These are phyloP conservation scores for Anaeramoeba flamelloides DNA, from an alignment of 78 protist species.

Conservation along the genomic window DNA sequence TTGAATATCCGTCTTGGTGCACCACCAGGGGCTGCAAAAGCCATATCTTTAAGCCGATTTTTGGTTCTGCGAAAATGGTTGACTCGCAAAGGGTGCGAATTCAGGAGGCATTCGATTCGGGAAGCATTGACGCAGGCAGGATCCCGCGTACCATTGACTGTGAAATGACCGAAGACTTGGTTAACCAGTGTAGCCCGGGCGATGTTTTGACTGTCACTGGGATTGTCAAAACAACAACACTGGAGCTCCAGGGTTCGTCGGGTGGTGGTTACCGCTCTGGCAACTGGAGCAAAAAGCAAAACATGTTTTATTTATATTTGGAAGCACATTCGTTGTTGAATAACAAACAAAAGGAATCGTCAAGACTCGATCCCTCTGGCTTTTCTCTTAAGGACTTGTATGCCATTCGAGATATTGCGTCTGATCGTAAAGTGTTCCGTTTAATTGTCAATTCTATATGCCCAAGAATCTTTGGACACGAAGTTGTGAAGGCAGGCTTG, in stretches of 20 bases:
- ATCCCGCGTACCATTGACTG: constrained; percentile 76
- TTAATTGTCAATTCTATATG: constrained; percentile 74
- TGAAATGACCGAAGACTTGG: constrained; percentile 63
- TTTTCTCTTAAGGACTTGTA: constrained; percentile 48
- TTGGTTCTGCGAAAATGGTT: constrained; percentile 22
- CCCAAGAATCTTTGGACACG: constrained; percentile 90
- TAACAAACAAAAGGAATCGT: constrained; percentile 11
- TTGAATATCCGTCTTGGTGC: constrained; percentile 23
- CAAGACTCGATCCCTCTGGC: constrained; percentile 1
- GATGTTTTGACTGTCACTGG: constrained; percentile 74
- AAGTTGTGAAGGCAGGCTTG: constrained; percentile 79
- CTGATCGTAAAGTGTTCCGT: constrained; percentile 33
- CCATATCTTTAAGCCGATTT: constrained; percentile 31
- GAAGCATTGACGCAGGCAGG: constrained; percentile 46
- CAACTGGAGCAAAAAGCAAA: constrained; percentile 4
- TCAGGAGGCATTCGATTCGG: constrained; percentile 55
- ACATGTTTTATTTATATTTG: constrained; percentile 32
- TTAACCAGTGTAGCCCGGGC: constrained; percentile 68
- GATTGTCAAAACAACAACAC: constrained; percentile 43
- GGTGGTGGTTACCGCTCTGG: too few relatives aligned
- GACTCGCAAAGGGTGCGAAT: constrained; percentile 70
- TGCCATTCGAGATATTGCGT: constrained; percentile 13
- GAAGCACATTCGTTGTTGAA: constrained; percentile 48
- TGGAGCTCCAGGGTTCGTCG: background rate
- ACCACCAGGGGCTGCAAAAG: constrained; percentile 23